Conservation (phyloP, 257 asterid species). For the Nicotiana undulata region DNA sequence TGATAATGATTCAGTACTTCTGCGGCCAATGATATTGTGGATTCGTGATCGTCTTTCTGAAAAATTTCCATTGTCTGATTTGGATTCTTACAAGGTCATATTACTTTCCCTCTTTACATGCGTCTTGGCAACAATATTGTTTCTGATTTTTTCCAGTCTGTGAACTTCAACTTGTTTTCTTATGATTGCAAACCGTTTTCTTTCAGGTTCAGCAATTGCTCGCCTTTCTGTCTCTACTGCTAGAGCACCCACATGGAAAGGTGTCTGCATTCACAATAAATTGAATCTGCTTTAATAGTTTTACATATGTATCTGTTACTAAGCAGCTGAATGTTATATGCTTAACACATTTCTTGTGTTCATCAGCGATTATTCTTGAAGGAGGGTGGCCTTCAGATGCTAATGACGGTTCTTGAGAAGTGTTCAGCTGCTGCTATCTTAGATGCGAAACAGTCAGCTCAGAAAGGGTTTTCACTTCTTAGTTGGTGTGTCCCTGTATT, state of each 20-base stretch:
- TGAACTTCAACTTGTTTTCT: slow-evolving; percentile 14
- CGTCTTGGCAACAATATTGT: not conserved
- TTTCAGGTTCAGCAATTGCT: slow-evolving; percentile 65
- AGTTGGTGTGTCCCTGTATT: slow-evolving; percentile 68
- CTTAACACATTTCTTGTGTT: slow-evolving; percentile 13
- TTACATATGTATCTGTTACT: not conserved
- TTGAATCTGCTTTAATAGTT: not conserved
- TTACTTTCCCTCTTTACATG: not conserved
- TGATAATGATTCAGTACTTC: slow-evolving; percentile 62
- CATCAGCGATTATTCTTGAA: slow-evolving; percentile 70
- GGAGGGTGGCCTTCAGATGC: slow-evolving; percentile 62
- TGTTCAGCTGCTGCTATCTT: slow-evolving; percentile 43
- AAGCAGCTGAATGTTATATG: slow-evolving; percentile 13
- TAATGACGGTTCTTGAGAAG: slow-evolving; percentile 56
- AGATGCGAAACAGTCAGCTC: slow-evolving; percentile 44
- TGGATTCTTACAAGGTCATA: slow-evolving; percentile 73
- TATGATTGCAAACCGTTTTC: slow-evolving; percentile 11
- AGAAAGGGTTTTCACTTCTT: slow-evolving; percentile 36
- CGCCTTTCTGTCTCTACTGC: slow-evolving; percentile 56
- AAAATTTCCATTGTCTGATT: slow-evolving; percentile 43
- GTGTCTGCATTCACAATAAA: slow-evolving; percentile 23
- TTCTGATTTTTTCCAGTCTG: not conserved
- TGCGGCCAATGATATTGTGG: slow-evolving; percentile 65
- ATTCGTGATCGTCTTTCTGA: slow-evolving; percentile 45
- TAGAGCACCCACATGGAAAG: slow-evolving; percentile 95